These are phyloP conservation scores for Fusarium devonianum DNA, from an alignment of 2,329 filamentous ascomycete species.

Conservation along the genomic window DNA sequence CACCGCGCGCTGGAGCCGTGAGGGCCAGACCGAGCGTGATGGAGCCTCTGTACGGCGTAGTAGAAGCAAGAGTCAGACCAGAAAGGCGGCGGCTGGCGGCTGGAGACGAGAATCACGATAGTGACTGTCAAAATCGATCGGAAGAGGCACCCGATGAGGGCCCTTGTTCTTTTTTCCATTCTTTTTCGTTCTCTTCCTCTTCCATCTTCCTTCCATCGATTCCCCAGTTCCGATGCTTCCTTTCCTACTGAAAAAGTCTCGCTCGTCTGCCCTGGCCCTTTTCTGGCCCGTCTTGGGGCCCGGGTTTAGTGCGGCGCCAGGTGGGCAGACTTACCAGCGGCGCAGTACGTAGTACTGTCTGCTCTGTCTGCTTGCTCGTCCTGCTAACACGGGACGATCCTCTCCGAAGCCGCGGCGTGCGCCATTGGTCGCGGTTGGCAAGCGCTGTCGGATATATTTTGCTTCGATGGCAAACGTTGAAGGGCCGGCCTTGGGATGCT, in stretches of 20 bases:
- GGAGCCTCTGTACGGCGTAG: conserved; percentile 16
- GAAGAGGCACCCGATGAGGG: background rate
- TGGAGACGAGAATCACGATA: conserved; percentile 3
- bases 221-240: no score
- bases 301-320: conserved; percentile 18
- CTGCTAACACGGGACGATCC: background rate
- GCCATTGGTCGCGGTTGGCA: background rate
- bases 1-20: conserved; percentile 10
- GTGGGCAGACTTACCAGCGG: conserved; percentile 7
- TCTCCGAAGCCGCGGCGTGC: background rate
- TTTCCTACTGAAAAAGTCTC: no score
- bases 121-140: conserved; percentile 3
- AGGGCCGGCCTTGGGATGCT: conserved; percentile 14
- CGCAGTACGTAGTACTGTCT: background rate
- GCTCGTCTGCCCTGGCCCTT: background rate
- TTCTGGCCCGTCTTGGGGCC: conserved; percentile 9
- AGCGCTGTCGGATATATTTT: conserved; percentile 20
- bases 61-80: conserved; percentile 21
- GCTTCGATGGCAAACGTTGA: conserved; percentile 16
- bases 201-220: no score
- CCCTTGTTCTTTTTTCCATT: background rate
- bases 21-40: conserved; percentile 23
- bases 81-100: conserved; percentile 13
- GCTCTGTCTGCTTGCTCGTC: no score
- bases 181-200: conserved; percentile 6